phyloP scores from a whole-genome alignment of 2,329 filamentous ascomycete genomes.

The Pseudonectria buxi region DNA sequence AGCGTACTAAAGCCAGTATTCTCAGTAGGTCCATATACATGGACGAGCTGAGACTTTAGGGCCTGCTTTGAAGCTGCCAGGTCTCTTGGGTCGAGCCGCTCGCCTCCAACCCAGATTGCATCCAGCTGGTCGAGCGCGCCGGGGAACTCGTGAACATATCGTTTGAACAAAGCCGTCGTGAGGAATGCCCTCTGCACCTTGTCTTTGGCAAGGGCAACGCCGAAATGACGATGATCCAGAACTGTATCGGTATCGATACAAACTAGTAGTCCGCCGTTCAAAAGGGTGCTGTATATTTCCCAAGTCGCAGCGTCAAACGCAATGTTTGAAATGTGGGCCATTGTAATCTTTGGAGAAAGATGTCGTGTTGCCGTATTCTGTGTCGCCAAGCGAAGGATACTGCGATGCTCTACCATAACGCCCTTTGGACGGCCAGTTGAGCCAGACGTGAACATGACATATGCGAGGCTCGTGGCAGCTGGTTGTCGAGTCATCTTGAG shows the following conservation, averaged over 20 bases:
- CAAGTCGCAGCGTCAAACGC: slow-evolving; percentile 7
- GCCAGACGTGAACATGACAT: slow-evolving; percentile 18
- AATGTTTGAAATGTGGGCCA: slow-evolving; percentile 6
- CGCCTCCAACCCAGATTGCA: slow-evolving; percentile 12
- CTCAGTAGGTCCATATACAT: slow-evolving; percentile 15
- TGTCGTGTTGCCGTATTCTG: neutral
- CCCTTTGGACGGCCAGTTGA: slow-evolving; percentile 18
- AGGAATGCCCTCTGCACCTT: slow-evolving; percentile 5
- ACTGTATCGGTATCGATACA: slow-evolving; percentile 6
- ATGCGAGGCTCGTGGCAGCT: slow-evolving; percentile 9
- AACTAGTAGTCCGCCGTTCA: slow-evolving; percentile 8
- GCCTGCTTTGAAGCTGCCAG: slow-evolving; percentile 1
- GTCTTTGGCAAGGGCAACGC: slow-evolving; percentile 6
- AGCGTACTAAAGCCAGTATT: slow-evolving; percentile 7
- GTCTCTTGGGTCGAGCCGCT: slow-evolving; percentile 9
- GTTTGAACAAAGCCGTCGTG: slow-evolving; percentile 15
- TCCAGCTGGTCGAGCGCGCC: slow-evolving; percentile 1
- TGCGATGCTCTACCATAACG: slow-evolving; percentile 11
- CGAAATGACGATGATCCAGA: slow-evolving; percentile 2
- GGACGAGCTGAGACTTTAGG: slow-evolving; percentile 2
- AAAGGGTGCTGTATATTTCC: slow-evolving; percentile 7
- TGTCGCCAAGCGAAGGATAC: slow-evolving; percentile 1
- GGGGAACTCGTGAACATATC: slow-evolving; percentile 10
- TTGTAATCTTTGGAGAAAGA: neutral
- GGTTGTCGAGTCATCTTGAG: neutral